Percentiles rank a stretch among this genome's conserved stretches.
These are phyloP conservation scores for Citeromyces nyonsensis DNA, from an alignment of 805 yeast species.

Conservation along the genomic window DNA sequence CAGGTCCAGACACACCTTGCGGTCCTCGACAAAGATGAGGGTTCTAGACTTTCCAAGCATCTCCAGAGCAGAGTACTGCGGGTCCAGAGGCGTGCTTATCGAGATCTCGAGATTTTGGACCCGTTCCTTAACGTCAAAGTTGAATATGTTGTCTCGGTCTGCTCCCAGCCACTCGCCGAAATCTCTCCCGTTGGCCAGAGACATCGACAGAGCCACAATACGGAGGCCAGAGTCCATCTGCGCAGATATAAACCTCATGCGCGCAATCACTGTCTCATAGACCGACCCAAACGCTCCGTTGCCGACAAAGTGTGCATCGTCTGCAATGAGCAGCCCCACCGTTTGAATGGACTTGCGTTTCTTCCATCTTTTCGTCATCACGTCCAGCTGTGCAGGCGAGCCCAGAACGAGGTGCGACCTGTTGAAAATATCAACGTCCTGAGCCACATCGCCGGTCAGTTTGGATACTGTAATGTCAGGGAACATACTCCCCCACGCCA, in stretches of 20 bases:
- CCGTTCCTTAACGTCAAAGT: constrained; percentile 54
- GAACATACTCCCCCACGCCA: constrained; percentile 38
- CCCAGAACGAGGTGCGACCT: constrained; percentile 54
- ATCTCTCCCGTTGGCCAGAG: constrained; percentile 64
- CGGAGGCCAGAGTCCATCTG: constrained; percentile 48
- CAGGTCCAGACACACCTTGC: constrained; percentile 19
- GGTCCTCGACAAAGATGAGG: constrained; percentile 29
- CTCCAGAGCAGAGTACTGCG: constrained; percentile 15
- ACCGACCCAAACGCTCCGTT: constrained; percentile 35
- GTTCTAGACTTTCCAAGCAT: constrained; percentile 15
- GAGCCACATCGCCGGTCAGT: constrained; percentile 38
- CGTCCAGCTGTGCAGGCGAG: constrained; percentile 70
- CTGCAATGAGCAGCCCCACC: constrained; percentile 56
- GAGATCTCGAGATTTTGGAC: constrained; percentile 38
- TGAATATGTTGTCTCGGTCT: constrained; percentile 40
- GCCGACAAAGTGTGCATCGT: constrained; percentile 58
- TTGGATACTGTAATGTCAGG: constrained; percentile 39
- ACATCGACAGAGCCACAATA: constrained; percentile 52
- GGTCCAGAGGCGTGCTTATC: constrained; percentile 31
- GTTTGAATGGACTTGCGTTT: constrained; percentile 54
- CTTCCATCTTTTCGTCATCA: constrained; percentile 69
- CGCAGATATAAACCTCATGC: constrained; percentile 55
- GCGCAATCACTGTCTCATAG: constrained; percentile 57
- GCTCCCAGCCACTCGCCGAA: constrained; percentile 83
- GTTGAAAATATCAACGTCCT: constrained; percentile 40